phyloP scores from a whole-genome alignment of 2,329 filamentous ascomycete species.

The Aspergillus calidoustus region DNA sequence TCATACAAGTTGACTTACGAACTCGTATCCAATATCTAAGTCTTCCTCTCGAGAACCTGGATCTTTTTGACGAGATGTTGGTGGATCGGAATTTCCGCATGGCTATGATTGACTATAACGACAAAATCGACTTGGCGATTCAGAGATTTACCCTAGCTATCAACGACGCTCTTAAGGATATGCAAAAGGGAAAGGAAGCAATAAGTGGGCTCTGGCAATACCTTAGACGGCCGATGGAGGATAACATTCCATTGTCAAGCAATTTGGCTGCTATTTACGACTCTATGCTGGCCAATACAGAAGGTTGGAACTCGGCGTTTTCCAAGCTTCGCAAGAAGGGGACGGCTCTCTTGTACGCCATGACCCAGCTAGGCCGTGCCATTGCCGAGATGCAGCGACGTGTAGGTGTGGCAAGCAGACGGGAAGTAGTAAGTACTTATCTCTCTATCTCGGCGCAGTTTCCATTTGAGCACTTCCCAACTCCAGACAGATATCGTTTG shows the following conservation, averaged over 20 bases:
- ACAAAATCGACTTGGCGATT: slow-evolving; percentile 88
- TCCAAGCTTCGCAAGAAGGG: slow-evolving; percentile 75
- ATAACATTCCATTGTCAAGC: slow-evolving; percentile 60
- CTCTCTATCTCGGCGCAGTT: slow-evolving; percentile 3
- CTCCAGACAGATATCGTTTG: slow-evolving; percentile 29
- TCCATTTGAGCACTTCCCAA: neutral
- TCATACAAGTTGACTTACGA: slow-evolving; percentile 77
- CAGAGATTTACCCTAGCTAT: slow-evolving; percentile 76
- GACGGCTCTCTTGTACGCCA: slow-evolving; percentile 68
- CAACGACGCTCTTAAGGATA: slow-evolving; percentile 77
- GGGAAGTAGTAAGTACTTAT: slow-evolving; percentile 64
- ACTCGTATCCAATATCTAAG: slow-evolving; percentile 80
- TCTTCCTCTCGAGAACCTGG: slow-evolving; percentile 79
- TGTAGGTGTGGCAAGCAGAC: slow-evolving; percentile 80
- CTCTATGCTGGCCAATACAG: slow-evolving; percentile 90
- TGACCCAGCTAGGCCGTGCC: slow-evolving; percentile 75
- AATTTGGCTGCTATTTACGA: slow-evolving; percentile 76
- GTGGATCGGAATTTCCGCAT: slow-evolving; percentile 80
- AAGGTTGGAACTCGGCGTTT: slow-evolving; percentile 86
- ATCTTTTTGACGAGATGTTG: slow-evolving; percentile 84
- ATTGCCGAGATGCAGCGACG: slow-evolving; percentile 85
- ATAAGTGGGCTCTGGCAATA: slow-evolving; percentile 79
- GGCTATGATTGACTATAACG: slow-evolving; percentile 83
- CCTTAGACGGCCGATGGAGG: slow-evolving; percentile 67
- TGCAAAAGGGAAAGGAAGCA: slow-evolving; percentile 75